Evolutionary conservation across 306 rosid genomes (phyloP).

Genomic region (Pyrus communis): DNA sequence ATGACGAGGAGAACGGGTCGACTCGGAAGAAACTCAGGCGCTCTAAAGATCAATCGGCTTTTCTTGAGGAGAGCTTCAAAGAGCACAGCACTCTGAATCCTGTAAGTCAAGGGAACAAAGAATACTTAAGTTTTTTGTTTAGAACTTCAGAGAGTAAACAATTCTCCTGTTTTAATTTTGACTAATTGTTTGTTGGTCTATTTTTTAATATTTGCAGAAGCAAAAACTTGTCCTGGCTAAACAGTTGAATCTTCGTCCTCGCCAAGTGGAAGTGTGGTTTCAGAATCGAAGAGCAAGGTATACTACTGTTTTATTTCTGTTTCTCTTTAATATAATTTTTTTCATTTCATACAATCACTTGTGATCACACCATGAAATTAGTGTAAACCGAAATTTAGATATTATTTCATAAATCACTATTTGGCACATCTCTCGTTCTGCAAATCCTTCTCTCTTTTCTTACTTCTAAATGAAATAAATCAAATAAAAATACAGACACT

Average conservation of each 20-base stretch:
- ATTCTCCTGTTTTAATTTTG: neutral
- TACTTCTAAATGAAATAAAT: too few relatives aligned
- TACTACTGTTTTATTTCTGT: neutral
- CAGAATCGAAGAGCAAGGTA: slow-evolving; percentile 99
- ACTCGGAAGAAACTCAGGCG: slow-evolving; percentile 86
- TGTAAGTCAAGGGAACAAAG: slow-evolving; percentile 27
- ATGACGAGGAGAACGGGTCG: slow-evolving; percentile 77
- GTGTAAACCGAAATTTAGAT: neutral
- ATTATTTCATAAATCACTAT: neutral
- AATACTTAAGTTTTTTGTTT: neutral
- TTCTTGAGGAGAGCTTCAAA: slow-evolving; percentile 89
- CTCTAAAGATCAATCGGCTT: slow-evolving; percentile 82
- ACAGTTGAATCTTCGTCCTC: slow-evolving; percentile 82
- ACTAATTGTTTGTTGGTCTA: neutral
- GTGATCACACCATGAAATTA: neutral
- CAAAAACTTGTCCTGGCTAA: slow-evolving; percentile 79
- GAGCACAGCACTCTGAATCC: slow-evolving; percentile 91
- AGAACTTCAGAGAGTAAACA: neutral
- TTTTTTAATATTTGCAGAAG: slow-evolving; percentile 37
- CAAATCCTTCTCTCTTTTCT: too few relatives aligned
- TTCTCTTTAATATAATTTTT: neutral
- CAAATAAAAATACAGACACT: neutral
- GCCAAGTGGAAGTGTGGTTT: slow-evolving; percentile 99
- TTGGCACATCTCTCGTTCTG: neutral
- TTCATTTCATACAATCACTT: neutral